Evolutionary conservation across 2,329 filamentous ascomycete species (phyloP).

Genomic region (Chaetoscypha palmicola): DNA sequence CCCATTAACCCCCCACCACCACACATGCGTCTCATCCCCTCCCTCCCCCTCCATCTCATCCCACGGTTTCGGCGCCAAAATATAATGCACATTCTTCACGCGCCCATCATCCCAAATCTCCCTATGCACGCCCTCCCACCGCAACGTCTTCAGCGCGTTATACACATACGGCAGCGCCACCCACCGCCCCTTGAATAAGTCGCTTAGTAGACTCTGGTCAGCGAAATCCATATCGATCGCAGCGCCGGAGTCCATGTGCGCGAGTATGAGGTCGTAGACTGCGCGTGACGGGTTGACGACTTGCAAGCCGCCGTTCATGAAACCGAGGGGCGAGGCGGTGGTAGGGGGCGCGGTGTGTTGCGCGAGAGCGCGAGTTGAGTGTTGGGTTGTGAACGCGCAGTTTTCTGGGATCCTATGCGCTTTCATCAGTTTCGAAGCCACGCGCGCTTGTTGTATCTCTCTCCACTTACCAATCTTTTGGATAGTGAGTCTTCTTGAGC

Average conservation of each 20-base stretch:
- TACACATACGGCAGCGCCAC: constrained; percentile 52
- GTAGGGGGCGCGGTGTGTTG: constrained; percentile 41
- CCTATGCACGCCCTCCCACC: constrained; percentile 45
- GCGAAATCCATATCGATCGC: constrained; percentile 47
- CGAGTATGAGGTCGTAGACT: constrained; percentile 44
- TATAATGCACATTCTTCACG: constrained; percentile 57
- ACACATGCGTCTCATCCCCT: constrained; percentile 43
- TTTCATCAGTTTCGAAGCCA: neutral
- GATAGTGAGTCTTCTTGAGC: constrained; percentile 70
- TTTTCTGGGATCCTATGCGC: constrained; percentile 39
- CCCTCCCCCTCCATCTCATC: constrained; percentile 42
- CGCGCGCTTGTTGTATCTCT: neutral
- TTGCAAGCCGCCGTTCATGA: constrained; percentile 50
- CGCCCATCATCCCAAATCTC: constrained; percentile 50
- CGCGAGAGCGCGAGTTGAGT: constrained; percentile 39
- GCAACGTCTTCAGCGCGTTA: constrained; percentile 56
- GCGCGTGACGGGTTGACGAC: constrained; percentile 46
- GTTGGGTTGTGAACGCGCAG: constrained; percentile 53
- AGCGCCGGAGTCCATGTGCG: constrained; percentile 40
- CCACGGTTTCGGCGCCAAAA: constrained; percentile 56
- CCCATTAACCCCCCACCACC: constrained; percentile 48
- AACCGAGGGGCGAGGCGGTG: constrained; percentile 41
- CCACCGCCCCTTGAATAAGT: constrained; percentile 50
- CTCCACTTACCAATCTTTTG: constrained; percentile 54
- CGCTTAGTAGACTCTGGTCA: constrained; percentile 52